Evolutionary conservation across 768 basidiomycete species (phyloP).

Genomic region (Agrocybe praecox): DNA sequence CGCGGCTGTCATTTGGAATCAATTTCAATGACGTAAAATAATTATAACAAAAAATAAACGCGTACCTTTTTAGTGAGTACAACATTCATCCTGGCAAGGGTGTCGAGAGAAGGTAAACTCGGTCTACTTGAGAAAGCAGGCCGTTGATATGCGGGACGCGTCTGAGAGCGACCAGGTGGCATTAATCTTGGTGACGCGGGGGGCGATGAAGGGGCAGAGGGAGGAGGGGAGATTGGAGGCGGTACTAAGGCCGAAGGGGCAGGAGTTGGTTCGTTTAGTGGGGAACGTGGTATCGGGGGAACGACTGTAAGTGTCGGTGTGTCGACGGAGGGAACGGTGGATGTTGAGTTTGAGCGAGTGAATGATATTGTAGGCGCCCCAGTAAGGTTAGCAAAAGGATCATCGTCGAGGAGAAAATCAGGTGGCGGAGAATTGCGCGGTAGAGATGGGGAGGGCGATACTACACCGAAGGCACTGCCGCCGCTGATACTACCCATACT

Average conservation of each 20-base stretch:
- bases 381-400: slow-evolving; percentile 71
- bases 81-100: slow-evolving; percentile 51
- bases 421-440: slow-evolving; percentile 39
- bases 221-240: neutral
- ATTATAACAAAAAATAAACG: slow-evolving; percentile 8
- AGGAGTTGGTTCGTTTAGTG: slow-evolving; percentile 6
- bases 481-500: slow-evolving; percentile 6
- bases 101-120: slow-evolving; percentile 52
- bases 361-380: slow-evolving; percentile 17
- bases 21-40: neutral
- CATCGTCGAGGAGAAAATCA: slow-evolving; percentile 63
- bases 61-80: slow-evolving; percentile 48
- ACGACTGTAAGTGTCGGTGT: neutral
- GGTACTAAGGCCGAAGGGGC: neutral
- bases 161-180: slow-evolving; percentile 15
- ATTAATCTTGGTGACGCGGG: slow-evolving; percentile 10
- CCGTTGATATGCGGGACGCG: slow-evolving; percentile 43
- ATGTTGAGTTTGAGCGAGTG: neutral
- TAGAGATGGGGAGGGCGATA: slow-evolving; percentile 1
- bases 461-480: neutral
- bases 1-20: slow-evolving; percentile 36
- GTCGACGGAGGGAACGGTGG: neutral
- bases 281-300: slow-evolving; percentile 12
- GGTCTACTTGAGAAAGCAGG: slow-evolving; percentile 52
- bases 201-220: slow-evolving; percentile 10